Evolutionary conservation across 2,329 filamentous ascomycete genomes (phyloP), one percentile per base, ranked within the genome.

Genomic region (Penicillium sp.): DNA sequence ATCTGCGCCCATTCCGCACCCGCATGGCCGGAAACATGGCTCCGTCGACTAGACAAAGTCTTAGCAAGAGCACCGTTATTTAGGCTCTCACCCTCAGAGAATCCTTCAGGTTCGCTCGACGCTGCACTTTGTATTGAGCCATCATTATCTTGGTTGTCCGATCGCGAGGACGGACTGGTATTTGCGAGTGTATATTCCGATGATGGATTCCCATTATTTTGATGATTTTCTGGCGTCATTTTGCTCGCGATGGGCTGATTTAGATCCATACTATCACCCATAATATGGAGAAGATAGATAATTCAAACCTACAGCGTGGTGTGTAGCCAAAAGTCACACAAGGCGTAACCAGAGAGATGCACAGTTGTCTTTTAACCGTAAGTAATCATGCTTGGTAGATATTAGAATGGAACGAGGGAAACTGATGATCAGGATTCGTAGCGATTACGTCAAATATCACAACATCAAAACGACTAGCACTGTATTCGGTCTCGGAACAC

Each of bases 1-100:
- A 78, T 73, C 51, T 77, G 72, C 1, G 66, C 68, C 68, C 70
- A 70, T 53, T 77, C 75, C 10, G 74, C 73, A 2, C 66, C 66
- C n/a, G 66, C 65, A 8, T 70, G 60, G 3, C 64, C 68, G 5
- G 72, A 71, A 0, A 62, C 65, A 35, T 68, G 17, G 37, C 57
- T 76, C 8, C 64, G 66, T 62, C 75, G 65, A 4, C 65, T 68
- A 60, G 73, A 73, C 51, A 73, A 56, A 13, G 70, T 69, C 19
- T 64, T 65, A 2, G 60, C 53, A 8, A 72, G 60, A 0, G 65
- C 59, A 51, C 68, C 57, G 5, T 73, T 62, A 4, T 61, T 63
- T n/a, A 66, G 30, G 2, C 58, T 22, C 40, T 49, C 45, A 7
- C 28, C 19, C 12, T 42, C 50, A 7, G 28, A 24, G 49, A 40